phyloP scores from a whole-genome alignment of 768 basidiomycete genomes.

The Trametes coccinea region DNA sequence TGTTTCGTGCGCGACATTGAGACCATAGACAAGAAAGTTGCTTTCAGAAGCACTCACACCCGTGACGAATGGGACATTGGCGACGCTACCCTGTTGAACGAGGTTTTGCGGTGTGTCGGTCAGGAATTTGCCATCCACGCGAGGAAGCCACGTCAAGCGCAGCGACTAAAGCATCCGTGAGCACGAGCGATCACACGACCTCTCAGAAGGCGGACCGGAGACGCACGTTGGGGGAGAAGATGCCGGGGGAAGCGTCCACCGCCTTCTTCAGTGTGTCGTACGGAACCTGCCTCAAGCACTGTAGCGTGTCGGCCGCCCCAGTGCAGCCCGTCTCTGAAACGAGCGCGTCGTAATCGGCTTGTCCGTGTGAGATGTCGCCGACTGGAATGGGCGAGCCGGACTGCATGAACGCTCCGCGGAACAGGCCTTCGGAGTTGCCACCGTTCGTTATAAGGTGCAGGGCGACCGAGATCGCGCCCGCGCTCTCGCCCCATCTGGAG shows the following conservation, averaged over 20 bases:
- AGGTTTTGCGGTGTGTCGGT: conserved; percentile 41
- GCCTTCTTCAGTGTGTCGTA: conserved; percentile 34
- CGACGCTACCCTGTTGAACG: conserved; percentile 46
- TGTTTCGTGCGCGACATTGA: background rate
- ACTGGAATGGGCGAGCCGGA: conserved; percentile 24
- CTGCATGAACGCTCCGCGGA: conserved; percentile 41
- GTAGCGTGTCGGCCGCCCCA: conserved; percentile 37
- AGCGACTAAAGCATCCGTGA: conserved; percentile 42
- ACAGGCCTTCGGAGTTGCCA: conserved; percentile 27
- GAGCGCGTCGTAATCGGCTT: conserved; percentile 42
- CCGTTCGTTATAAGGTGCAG: conserved; percentile 31
- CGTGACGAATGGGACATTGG: conserved; percentile 49
- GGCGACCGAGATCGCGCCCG: conserved; percentile 39
- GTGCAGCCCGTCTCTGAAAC: conserved; percentile 41
- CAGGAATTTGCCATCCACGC: conserved; percentile 50
- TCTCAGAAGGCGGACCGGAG: conserved; percentile 10
- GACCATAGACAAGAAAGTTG: background rate
- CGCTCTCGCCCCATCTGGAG: conserved; percentile 37
- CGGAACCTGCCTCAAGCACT: conserved; percentile 42
- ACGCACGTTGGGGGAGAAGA: conserved; percentile 37
- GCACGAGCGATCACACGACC: background rate
- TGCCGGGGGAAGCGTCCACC: conserved; percentile 36
- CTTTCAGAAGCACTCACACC: conserved; percentile 28
- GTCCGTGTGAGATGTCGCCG: conserved; percentile 27
- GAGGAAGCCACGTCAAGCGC: conserved; percentile 49